Conservation (phyloP, 257 asterid species). For the Solanum stenotomum region DNA sequence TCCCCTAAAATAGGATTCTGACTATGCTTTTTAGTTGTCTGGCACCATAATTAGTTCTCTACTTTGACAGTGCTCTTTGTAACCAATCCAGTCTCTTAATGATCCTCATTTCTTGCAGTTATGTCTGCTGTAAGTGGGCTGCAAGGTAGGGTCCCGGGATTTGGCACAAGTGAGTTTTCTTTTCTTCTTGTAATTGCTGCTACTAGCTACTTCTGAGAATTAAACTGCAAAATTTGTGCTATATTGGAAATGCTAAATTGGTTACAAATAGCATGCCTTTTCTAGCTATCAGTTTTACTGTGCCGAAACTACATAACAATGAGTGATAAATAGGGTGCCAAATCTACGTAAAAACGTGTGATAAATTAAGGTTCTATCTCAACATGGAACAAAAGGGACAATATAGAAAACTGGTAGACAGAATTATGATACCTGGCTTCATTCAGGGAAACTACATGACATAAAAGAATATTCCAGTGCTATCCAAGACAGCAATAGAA, state of each 20-base stretch:
- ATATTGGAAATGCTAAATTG: not conserved
- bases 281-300: not conserved
- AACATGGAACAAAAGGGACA: not conserved
- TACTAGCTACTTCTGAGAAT: not conserved
- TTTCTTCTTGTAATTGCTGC: not conserved
- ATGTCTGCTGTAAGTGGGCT: slow-evolving; percentile 97
- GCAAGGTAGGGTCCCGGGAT: slow-evolving; percentile 76
- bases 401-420: not conserved
- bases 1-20: not conserved
- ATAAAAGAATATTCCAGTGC: not conserved
- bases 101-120: slow-evolving; percentile 44
- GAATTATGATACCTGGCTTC: not conserved
- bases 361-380: not conserved
- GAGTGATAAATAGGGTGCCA: not conserved
- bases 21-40: not conserved
- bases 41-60: not conserved
- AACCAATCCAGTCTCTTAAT: not conserved
- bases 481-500: not conserved
- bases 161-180: slow-evolving; percentile 62
- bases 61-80: not conserved
- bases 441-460: not conserved
- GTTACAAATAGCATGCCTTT: not conserved
- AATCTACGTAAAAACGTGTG: not conserved
- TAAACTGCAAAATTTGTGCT: not conserved
- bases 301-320: not conserved